Conservation (phyloP, 2,329 filamentous ascomycete species). For the Phaeosphaeriaceae sp. region DNA sequence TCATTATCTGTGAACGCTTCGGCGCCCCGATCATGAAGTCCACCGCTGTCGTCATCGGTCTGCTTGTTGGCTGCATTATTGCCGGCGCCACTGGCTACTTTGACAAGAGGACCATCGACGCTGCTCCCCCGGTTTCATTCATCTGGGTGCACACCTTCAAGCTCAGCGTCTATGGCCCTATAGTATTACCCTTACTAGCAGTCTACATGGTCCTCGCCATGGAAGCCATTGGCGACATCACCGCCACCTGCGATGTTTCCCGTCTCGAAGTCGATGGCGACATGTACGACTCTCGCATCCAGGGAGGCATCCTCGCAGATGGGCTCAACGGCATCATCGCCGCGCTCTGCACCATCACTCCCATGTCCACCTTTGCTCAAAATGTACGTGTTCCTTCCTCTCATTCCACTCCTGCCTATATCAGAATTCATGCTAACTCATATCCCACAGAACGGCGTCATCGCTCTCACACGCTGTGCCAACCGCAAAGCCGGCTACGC, state of each 20-base stretch:
- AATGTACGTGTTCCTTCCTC: conserved; percentile 68
- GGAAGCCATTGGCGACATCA: conserved; percentile 82
- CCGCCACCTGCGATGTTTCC: conserved; percentile 81
- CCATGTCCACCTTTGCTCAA: conserved; percentile 81
- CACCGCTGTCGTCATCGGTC: conserved; percentile 75
- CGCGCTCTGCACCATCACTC: conserved; percentile 78
- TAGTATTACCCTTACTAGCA: conserved; percentile 73
- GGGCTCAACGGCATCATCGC: conserved; percentile 78
- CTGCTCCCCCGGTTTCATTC: conserved; percentile 75
- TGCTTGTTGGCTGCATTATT: conserved; percentile 79
- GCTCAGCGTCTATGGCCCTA: conserved; percentile 72
- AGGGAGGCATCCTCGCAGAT: conserved; percentile 80
- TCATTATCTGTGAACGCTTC: conserved; percentile 81
- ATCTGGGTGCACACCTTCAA: conserved; percentile 82
- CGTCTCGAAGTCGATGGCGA: conserved; percentile 75
- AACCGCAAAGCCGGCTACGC: conserved; percentile 82
- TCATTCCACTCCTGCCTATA: conserved; percentile 3
- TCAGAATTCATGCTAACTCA: no score
- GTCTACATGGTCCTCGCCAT: conserved; percentile 74
- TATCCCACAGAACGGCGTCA: conserved; percentile 46
- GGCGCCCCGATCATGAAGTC: conserved; percentile 86
- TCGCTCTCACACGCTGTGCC: conserved; percentile 80
- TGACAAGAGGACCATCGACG: conserved; percentile 72
- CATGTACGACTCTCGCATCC: conserved; percentile 77
- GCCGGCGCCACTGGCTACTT: conserved; percentile 81